phyloP scores from a whole-genome alignment of 805 yeast species.

The Cyberlindnera galapagoensis region DNA sequence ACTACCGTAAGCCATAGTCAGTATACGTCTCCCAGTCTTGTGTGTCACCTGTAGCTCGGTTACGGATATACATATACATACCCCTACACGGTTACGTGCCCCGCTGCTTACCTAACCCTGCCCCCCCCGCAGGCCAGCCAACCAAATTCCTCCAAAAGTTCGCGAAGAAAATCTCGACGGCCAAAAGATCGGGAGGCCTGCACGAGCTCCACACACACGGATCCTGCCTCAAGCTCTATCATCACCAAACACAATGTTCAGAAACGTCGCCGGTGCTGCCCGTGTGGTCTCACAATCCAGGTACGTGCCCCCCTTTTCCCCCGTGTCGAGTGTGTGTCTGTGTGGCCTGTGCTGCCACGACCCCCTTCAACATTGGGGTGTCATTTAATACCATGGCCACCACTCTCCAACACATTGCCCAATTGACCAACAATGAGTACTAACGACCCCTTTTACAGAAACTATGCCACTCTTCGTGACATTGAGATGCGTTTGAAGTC shows the following conservation, averaged over 20 bases:
- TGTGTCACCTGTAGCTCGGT: too few relatives aligned
- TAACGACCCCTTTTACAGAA: conserved; percentile 41
- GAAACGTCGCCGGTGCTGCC: not conserved
- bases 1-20: conserved; percentile 41
- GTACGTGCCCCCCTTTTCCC: conserved; percentile 12
- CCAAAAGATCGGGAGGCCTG: too few relatives aligned
- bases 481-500: conserved; percentile 97
- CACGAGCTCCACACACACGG: too few relatives aligned
- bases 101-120: too few relatives aligned
- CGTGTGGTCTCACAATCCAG: conserved; percentile 13
- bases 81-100: too few relatives aligned
- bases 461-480: conserved; percentile 97
- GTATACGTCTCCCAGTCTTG: too few relatives aligned
- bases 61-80: too few relatives aligned
- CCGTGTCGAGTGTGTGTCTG: not conserved
- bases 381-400: too few relatives aligned
- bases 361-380: too few relatives aligned
- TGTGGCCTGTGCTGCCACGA: not conserved
- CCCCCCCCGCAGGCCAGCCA: conserved; percentile 14
- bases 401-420: not conserved
- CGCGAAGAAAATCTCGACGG: too few relatives aligned
- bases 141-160: conserved; percentile 17
- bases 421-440: conserved; percentile 5
- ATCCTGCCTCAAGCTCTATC: too few relatives aligned
- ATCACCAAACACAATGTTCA: too few relatives aligned